Evolutionary conservation across 2,329 filamentous ascomycete species (phyloP), one percentile per base, ranked within the genome.

Genomic region (Ascomycota sp.): DNA sequence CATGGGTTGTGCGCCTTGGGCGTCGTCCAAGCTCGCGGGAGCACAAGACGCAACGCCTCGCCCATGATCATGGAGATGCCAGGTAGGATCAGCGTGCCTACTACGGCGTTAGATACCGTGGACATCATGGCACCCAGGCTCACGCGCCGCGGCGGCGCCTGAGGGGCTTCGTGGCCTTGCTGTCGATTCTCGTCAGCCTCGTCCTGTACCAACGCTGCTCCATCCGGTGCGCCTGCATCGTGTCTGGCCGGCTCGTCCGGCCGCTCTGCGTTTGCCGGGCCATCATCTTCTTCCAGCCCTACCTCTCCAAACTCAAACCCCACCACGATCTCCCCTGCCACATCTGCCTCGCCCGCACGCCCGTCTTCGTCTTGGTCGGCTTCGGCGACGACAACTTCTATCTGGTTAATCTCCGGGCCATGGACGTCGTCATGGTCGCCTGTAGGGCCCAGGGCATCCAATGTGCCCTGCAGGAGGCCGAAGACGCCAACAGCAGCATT

Each of bases 1-100:
- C 42, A 49, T 9, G 38, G 33, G 30, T 34, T 42, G 20, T 40
- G 35, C 11, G 40, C 17, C 2, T 58, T 50, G 7, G 53, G 51
- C 0, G 56, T 54, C 8, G 75, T 71, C 72, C 78, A 83, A 4
- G 67, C 55, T 23, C 56, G 56, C 0, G 86, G 86, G 1, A 93
- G 57, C 0, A 66, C 51, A 8, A 69, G 47, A 10, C 75, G 71
- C 22, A 95, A 58, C 1, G 82, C 44, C 42, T 83, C 76, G 27
- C 89, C 89, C 51, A 82, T 70, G 10, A 69, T 63, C 20, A 75
- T 78, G 0, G 82, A 83, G 27, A 95, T 70, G 8, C 70, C 71
- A 0, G 89, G 89, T 43, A 92, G 81, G 9, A 91, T 59, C 3
- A 98, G 53, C 2, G 64, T 58, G 10, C 59, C 58, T 20, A 64